Conservation (phyloP, 257 asterid species). For the Solanum appendiculatum region DNA sequence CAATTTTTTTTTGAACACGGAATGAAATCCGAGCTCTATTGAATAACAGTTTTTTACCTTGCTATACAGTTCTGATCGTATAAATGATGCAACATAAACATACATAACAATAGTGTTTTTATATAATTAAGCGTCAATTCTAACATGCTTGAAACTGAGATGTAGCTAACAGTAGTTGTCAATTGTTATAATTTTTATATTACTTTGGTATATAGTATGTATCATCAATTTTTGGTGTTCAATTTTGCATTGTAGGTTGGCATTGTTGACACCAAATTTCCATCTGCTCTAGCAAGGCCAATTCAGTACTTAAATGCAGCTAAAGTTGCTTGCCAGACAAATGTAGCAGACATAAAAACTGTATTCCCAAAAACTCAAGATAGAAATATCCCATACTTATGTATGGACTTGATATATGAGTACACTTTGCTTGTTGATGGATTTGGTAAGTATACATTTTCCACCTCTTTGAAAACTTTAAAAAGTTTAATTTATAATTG, state of each 20-base stretch:
- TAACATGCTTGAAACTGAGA: too few relatives aligned
- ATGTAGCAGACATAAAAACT: neutral
- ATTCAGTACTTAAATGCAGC: slow-evolving; percentile 29
- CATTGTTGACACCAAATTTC: slow-evolving; percentile 1
- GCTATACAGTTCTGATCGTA: too few relatives aligned
- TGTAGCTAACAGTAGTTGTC: too few relatives aligned
- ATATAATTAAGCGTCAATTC: too few relatives aligned
- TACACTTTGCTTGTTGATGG: slow-evolving; percentile 44
- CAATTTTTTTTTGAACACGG: too few relatives aligned
- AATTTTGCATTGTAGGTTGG: slow-evolving; percentile 16
- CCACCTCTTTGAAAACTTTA: neutral
- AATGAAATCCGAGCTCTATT: too few relatives aligned
- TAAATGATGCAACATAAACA: too few relatives aligned
- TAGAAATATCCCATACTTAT: slow-evolving; percentile 27
- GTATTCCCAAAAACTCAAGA: slow-evolving; percentile 13
- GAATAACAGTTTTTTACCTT: too few relatives aligned
- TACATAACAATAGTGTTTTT: too few relatives aligned
- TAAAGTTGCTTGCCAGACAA: slow-evolving; percentile 27
- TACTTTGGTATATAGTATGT: neutral
- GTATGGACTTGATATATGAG: slow-evolving; percentile 45
- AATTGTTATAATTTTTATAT: too few relatives aligned
- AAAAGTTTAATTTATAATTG: too few relatives aligned
- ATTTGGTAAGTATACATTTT: slow-evolving; percentile 16
- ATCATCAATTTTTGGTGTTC: neutral
- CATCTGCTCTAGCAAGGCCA: slow-evolving; percentile 16